These are phyloP conservation scores for Apiospora rasikravindrae DNA, from an alignment of 2,329 filamentous ascomycete species.

Conservation along the genomic window DNA sequence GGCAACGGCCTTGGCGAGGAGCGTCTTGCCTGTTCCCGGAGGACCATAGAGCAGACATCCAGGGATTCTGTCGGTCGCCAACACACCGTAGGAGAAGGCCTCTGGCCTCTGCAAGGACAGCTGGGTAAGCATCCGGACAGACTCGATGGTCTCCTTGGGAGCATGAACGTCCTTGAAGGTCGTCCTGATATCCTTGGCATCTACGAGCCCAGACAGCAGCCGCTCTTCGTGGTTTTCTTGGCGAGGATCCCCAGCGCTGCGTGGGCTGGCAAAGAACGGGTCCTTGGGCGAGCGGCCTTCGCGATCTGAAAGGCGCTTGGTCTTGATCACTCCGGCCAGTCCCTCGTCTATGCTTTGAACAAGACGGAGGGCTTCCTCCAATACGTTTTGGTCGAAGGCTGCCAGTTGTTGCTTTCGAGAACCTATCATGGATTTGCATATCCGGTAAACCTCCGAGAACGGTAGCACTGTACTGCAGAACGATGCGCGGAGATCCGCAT, in stretches of 20 bases:
- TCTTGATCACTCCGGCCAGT: slow-evolving; percentile 41
- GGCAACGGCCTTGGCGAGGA: slow-evolving; percentile 71
- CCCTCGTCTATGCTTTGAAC: slow-evolving; percentile 31
- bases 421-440: slow-evolving; percentile 37
- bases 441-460: slow-evolving; percentile 34
- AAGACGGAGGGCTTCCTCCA: slow-evolving; percentile 27
- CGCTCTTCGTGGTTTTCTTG: slow-evolving; percentile 82
- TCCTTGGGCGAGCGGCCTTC: slow-evolving; percentile 34
- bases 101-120: slow-evolving; percentile 87
- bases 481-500: slow-evolving; percentile 22
- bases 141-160: slow-evolving; percentile 80
- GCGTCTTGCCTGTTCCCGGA: slow-evolving; percentile 78
- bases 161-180: slow-evolving; percentile 90
- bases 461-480: slow-evolving; percentile 31
- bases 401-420: slow-evolving; percentile 20
- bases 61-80: slow-evolving; percentile 88
- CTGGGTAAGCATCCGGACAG: slow-evolving; percentile 86
- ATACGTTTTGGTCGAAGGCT: slow-evolving; percentile 21
- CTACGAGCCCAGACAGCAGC: slow-evolving; percentile 80
- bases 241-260: slow-evolving; percentile 40
- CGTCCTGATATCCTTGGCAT: slow-evolving; percentile 80
- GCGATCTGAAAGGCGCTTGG: slow-evolving; percentile 44
- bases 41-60: slow-evolving; percentile 89
- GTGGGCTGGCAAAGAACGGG: slow-evolving; percentile 25
- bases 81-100: slow-evolving; percentile 93